Percentiles rank a stretch among this genome's conserved stretches.
Conservation (phyloP, 148 eudicot species). For the Heliosperma pusillum region DNA sequence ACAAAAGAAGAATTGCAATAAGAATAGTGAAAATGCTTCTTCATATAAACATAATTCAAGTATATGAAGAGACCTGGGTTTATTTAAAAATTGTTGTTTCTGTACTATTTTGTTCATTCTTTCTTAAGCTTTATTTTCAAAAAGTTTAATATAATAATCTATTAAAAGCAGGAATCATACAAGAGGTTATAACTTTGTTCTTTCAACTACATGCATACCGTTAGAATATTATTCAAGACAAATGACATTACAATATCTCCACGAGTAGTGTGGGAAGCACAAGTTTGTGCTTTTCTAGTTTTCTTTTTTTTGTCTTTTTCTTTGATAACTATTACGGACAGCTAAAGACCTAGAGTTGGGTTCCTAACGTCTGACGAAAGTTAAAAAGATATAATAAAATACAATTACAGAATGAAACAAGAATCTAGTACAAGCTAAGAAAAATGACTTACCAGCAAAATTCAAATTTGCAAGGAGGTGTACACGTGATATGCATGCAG, state of each 20-base stretch:
- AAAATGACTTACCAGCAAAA: conserved; percentile 72
- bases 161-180: not conserved
- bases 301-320: not conserved
- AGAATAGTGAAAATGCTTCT: not conserved
- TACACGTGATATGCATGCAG: conserved; percentile 93
- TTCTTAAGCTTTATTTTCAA: not conserved
- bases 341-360: not conserved
- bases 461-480: conserved; percentile 86
- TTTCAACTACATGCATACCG: not conserved
- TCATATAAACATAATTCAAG: not conserved
- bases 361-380: no score
- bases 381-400: not conserved
- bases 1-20: not conserved
- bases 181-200: not conserved
- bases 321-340: not conserved
- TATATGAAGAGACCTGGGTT: not conserved
- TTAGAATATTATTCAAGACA: not conserved
- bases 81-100: not conserved
- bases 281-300: not conserved
- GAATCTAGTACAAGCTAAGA: not conserved
- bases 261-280: not conserved
- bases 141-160: not conserved
- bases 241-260: not conserved
- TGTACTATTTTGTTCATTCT: not conserved
- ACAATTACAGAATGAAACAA: not conserved